These are phyloP conservation scores for Orbilia ellipsospora DNA, from an alignment of 2,329 filamentous ascomycete genomes.

Conservation along the genomic window DNA sequence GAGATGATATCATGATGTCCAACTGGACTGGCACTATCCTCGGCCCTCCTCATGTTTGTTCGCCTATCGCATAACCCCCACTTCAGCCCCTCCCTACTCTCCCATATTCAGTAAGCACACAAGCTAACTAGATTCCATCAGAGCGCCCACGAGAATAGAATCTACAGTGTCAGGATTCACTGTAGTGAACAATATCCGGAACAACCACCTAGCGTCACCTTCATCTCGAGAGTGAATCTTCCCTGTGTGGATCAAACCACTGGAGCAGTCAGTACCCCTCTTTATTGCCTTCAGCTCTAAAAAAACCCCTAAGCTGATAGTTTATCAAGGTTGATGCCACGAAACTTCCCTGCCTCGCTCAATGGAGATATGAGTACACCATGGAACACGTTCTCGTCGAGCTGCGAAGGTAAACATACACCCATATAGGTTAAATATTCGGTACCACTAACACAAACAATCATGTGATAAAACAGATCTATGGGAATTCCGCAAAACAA, in stretches of 20 bases:
- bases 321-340: slow-evolving; percentile 76
- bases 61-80: not conserved
- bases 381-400: slow-evolving; percentile 95
- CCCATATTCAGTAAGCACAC: no score
- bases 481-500: slow-evolving; percentile 94
- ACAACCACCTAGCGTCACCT: slow-evolving; percentile 86
- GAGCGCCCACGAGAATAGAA: slow-evolving; percentile 98
- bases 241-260: slow-evolving; percentile 86
- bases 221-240: slow-evolving; percentile 95
- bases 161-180: slow-evolving; percentile 97
- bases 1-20: slow-evolving; percentile 94
- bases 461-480: slow-evolving; percentile 70
- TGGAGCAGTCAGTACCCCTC: slow-evolving; percentile 70
- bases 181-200: slow-evolving; percentile 92
- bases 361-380: slow-evolving; percentile 92
- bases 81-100: slow-evolving; percentile 30
- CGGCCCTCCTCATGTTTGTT: slow-evolving; percentile 88
- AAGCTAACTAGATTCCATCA: slow-evolving; percentile 61
- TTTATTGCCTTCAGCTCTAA: not conserved
- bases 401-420: slow-evolving; percentile 73
- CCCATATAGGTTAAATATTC: not conserved
- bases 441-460: not conserved
- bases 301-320: not conserved
- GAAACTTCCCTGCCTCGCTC: slow-evolving; percentile 83
- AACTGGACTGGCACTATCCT: slow-evolving; percentile 99